Conservation (phyloP, 2,329 filamentous ascomycete genomes). For the Diaporthe humulicola region DNA sequence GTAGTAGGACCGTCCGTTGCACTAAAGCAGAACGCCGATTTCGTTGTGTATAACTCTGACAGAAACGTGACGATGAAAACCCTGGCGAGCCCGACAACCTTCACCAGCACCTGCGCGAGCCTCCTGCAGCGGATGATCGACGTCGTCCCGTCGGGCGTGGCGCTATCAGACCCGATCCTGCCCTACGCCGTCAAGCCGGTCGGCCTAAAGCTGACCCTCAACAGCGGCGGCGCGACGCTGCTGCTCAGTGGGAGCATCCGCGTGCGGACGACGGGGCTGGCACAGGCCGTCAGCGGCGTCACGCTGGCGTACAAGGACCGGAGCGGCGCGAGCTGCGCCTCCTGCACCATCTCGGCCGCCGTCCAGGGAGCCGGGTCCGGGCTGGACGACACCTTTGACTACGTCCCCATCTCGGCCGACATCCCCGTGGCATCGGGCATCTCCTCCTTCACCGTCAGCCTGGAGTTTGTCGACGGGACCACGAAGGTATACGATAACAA, state of each 20-base stretch:
- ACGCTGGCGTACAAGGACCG: slow-evolving; percentile 69
- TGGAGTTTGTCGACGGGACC: slow-evolving; percentile 56
- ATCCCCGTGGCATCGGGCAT: slow-evolving; percentile 72
- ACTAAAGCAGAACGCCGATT: slow-evolving; percentile 64
- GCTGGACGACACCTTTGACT: slow-evolving; percentile 72
- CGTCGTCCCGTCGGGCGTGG: slow-evolving; percentile 65
- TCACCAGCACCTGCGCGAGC: slow-evolving; percentile 61
- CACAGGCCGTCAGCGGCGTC: slow-evolving; percentile 59
- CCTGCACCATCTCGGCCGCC: slow-evolving; percentile 60
- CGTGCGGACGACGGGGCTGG: slow-evolving; percentile 64
- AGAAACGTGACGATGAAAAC: slow-evolving; percentile 66
- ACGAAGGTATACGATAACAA: slow-evolving; percentile 68
- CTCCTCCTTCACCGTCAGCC: slow-evolving; percentile 69
- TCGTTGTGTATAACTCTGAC: slow-evolving; percentile 68
- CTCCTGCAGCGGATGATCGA: slow-evolving; percentile 74
- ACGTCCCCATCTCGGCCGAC: slow-evolving; percentile 61
- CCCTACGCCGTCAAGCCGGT: slow-evolving; percentile 73
- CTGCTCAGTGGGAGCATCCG: slow-evolving; percentile 68
- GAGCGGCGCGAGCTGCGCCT: slow-evolving; percentile 60
- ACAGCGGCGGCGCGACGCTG: slow-evolving; percentile 61
- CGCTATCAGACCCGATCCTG: slow-evolving; percentile 63
- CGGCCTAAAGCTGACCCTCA: slow-evolving; percentile 66
- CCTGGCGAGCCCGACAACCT: slow-evolving; percentile 59
- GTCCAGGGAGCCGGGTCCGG: slow-evolving; percentile 64
- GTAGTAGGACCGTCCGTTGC: slow-evolving; percentile 63